phyloP scores from a whole-genome alignment of 2,329 filamentous ascomycete species.

The Ploettnerulaceae sp. region DNA sequence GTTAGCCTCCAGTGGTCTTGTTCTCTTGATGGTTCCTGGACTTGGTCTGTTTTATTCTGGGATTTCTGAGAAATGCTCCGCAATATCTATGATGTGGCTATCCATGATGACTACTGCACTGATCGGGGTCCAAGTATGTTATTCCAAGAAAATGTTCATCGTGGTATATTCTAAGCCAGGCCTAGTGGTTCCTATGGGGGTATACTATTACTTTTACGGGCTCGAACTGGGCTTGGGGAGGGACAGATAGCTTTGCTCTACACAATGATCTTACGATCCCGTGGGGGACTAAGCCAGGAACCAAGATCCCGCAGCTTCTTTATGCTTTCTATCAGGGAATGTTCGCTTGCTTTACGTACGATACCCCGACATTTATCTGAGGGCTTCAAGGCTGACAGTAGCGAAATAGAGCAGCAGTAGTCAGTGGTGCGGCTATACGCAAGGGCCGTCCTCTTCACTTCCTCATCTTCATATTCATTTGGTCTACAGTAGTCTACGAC shows the following conservation, averaged over 20 bases:
- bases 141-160: background rate
- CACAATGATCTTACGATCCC: constrained; percentile 3
- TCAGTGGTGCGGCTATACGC: constrained; percentile 53
- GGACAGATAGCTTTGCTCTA: background rate
- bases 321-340: constrained; percentile 88
- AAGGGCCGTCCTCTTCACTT: constrained; percentile 49
- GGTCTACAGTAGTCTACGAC: constrained; percentile 66
- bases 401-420: constrained; percentile 3
- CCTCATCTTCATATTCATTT: constrained; percentile 65
- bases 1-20: constrained; percentile 7
- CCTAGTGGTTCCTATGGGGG: constrained; percentile 10
- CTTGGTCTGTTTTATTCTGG: constrained; percentile 10
- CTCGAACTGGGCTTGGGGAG: constrained; percentile 3
- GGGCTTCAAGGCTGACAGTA: constrained; percentile 34
- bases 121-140: constrained; percentile 5
- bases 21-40: constrained; percentile 8
- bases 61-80: constrained; percentile 9
- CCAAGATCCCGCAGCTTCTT: constrained; percentile 68
- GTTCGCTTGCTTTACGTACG: constrained; percentile 70
- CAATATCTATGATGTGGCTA: constrained; percentile 11
- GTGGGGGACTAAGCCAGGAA: constrained; percentile 3
- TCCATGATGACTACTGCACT: constrained; percentile 10
- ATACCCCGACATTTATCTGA: constrained; percentile 15
- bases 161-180: background rate
- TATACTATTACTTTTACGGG: constrained; percentile 7